These are phyloP conservation scores for Botrytis fabae DNA, from an alignment of 2,329 filamentous ascomycete species.

Conservation along the genomic window DNA sequence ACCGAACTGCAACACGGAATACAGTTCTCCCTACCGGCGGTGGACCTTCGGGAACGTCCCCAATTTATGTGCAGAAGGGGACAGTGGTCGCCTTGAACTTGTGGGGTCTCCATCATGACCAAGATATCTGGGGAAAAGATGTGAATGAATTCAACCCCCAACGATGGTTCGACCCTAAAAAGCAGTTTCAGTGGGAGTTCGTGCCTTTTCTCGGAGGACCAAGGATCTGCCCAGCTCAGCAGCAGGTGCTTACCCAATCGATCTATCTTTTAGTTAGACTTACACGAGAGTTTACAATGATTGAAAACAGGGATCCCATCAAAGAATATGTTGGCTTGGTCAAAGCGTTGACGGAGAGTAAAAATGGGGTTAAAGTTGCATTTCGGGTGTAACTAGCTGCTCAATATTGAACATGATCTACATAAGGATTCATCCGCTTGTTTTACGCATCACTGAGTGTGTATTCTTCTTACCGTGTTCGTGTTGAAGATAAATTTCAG, in stretches of 20 bases:
- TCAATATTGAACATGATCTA: not conserved
- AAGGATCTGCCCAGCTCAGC: slow-evolving; percentile 40
- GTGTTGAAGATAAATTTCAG: no score
- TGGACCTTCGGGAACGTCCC: slow-evolving; percentile 35
- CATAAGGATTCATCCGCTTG: not conserved
- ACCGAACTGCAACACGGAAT: slow-evolving; percentile 44
- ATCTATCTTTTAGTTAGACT: slow-evolving; percentile 38
- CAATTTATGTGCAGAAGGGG: slow-evolving; percentile 35
- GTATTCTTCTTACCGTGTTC: no score
- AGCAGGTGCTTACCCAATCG: slow-evolving; percentile 41
- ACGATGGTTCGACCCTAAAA: slow-evolving; percentile 41
- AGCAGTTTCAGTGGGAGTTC: slow-evolving; percentile 36
- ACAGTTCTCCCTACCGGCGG: slow-evolving; percentile 39
- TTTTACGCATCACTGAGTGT: no score
- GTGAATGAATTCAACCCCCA: slow-evolving; percentile 42
- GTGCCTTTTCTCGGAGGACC: slow-evolving; percentile 42
- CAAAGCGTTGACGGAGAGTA: slow-evolving; percentile 18
- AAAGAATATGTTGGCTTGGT: slow-evolving; percentile 11
- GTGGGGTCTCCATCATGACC: slow-evolving; percentile 36
- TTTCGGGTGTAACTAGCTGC: not conserved
- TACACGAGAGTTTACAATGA: slow-evolving; percentile 32
- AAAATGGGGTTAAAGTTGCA: slow-evolving; percentile 22
- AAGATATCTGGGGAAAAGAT: slow-evolving; percentile 40
- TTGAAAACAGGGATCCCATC: slow-evolving; percentile 36
- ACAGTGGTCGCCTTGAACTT: slow-evolving; percentile 30